Conservation (phyloP, 2,329 filamentous ascomycete species). For the Diplodia intermedia region DNA sequence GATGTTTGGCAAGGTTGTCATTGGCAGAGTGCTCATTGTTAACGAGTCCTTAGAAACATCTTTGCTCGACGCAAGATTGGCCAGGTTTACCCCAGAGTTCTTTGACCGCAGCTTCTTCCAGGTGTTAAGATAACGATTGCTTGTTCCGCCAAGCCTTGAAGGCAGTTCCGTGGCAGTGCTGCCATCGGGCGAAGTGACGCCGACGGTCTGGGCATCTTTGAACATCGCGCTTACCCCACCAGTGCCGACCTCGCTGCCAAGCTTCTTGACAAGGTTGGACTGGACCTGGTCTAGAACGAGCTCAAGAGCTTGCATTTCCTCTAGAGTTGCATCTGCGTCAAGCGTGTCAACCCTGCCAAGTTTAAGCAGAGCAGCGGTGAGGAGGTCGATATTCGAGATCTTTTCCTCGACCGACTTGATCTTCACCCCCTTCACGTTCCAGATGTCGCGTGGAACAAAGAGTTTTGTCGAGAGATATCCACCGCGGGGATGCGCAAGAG, state of each 20-base stretch:
- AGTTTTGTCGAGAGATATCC: slow-evolving; percentile 91
- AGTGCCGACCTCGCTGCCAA: slow-evolving; percentile 92
- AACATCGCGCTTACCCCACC: slow-evolving; percentile 76
- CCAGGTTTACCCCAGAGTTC: slow-evolving; percentile 68
- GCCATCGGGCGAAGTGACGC: slow-evolving; percentile 40
- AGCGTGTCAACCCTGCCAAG: slow-evolving; percentile 83
- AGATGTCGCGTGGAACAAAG: slow-evolving; percentile 91
- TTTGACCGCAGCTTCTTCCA: slow-evolving; percentile 92
- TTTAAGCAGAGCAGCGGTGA: slow-evolving; percentile 87
- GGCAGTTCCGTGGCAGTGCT: slow-evolving; percentile 25
- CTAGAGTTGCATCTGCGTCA: slow-evolving; percentile 88
- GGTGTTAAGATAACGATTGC: slow-evolving; percentile 80
- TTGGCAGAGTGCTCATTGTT: slow-evolving; percentile 60
- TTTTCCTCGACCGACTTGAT: slow-evolving; percentile 93
- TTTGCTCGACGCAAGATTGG: slow-evolving; percentile 55
- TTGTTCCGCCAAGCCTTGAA: slow-evolving; percentile 31
- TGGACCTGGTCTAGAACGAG: slow-evolving; percentile 86
- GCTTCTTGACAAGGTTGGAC: slow-evolving; percentile 74
- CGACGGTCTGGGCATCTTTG: slow-evolving; percentile 65
- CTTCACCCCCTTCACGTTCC: slow-evolving; percentile 93
- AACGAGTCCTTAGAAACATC: slow-evolving; percentile 63
- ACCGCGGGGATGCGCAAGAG: slow-evolving; percentile 86
- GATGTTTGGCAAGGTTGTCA: slow-evolving; percentile 77
- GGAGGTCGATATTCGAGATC: slow-evolving; percentile 84
- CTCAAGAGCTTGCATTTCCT: slow-evolving; percentile 93